Evolutionary conservation across 495 filamentous ascomycete species (phyloP), one percentile per base, ranked within the genome.

Genomic region (Chaetomium cochliodes): DNA sequence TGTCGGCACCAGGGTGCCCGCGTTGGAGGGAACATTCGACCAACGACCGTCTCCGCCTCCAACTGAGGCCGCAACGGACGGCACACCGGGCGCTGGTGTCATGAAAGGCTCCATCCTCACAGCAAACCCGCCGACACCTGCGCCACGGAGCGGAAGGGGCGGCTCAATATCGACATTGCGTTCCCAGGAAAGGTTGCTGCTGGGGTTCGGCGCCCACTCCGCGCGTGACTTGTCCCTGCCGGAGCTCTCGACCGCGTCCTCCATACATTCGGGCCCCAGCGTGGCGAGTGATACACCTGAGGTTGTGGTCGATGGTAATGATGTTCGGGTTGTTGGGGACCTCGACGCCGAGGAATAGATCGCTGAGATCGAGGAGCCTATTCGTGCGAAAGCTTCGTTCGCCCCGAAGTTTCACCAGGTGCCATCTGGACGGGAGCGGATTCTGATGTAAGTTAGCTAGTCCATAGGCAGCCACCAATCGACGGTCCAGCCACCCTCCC

Each of bases 331-430:
- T 23, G 23, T 25, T 6, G 41, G 55, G 11, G 39, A 58, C 15
- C 33, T 13, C 6, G 33, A 57, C 54, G 6, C 28, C n/a, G 62
- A 58, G 28, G 62, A 39, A 52, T 26, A 64, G 18, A 30, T 37
- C 15, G 22, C n/a, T 16, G 30, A 58, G 13, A 44, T 58, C 30
- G 54, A 58, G 18, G 54, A 52, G 46, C 62, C 62, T 22, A 20
- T 63, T 22, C 39, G 50, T 5, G 42, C 41, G 39, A 57, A 63
- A 37, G 61, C 41, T 13, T 33, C 51, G 26, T 63, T 63, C 25
- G 5, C 25, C n/a, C 26, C 13, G 26, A 51, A n/a, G 30, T 20
- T 13, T 6, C 18, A 26, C 6, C 26, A 26, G 9, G 46, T 4
- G 23, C 2, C 15, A 20, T 2, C 20, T 30, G 8, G 30, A 11